Evolutionary conservation across 768 basidiomycete genomes (phyloP), one percentile per base, ranked within the genome.

Genomic region (Suillus luteus): DNA sequence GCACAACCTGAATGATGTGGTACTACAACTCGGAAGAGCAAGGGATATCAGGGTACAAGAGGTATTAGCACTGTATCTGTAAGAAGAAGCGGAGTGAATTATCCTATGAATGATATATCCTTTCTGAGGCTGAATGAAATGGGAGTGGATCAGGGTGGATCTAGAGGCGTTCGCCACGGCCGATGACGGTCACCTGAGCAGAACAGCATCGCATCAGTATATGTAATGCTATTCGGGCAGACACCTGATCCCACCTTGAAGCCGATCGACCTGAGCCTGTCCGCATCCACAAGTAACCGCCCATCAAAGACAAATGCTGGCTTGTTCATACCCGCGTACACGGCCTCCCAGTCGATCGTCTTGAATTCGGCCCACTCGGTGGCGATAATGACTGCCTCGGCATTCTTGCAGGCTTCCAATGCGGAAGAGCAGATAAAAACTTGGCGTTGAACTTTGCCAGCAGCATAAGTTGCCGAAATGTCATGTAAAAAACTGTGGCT

Each of bases 231-330:
- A 49, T 43, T n/a, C n/a, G 44, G 19, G 37, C 22, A 5, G 14
- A 49, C 22, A 31, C 5, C n/a, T n/a, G 11, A 46, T 22, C 15
- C 58, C 22, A 91, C 91, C 77, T 86, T 92, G 88, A 99, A 99
- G 44, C 96, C 96, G 71, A 98, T 97, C 72, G 85, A 75, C 70
- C 84, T 85, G 66, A 99, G 82, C 75, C 86, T 85, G 59, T 88
- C 87, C 11, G 86, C 87, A 72, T 99, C 92, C 51, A 98, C 83
- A 71, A 98, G 83, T 65, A 97, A 80, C 38, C 95, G 86, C 5
- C 95, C 95, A 73, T 99, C 96, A 71, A 98, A 98, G 67, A 99
- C 84, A 73, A 97, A 99, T 5, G 97, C 96, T n/a, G 97, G 97
- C 83, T 99, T 97, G 72, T 90, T 92, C 94, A 98, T 98, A 71